Base-by-base conservation (phyloP, 192 early-diverging fungal genomes). In the Funneliformis mosseae region DNA sequence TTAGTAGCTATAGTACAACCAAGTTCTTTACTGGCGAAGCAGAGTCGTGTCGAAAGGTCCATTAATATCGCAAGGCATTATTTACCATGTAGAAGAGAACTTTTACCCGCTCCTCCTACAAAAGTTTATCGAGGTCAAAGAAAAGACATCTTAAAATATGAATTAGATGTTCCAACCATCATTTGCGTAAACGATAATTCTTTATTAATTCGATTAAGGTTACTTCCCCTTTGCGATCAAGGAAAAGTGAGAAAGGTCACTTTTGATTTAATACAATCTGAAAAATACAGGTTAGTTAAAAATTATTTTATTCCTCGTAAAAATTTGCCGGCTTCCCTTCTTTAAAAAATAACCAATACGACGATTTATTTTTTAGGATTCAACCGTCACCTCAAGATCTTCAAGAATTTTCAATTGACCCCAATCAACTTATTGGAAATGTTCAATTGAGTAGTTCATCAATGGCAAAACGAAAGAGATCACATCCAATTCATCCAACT, bases 41-140 rank as follows among this genome's bases (percentile, higher is more conserved):
- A 60, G 42, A 50, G 48, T 16, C 11, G 46, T 11, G 46, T 39
- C n/a, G 78, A 79, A 42, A 28, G n/a, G 39, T 23, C 46, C 4
- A 79, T 79, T 42, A 12, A 33, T 79, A 59, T 79, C 42, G 7
- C 18, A 11, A 42, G 78, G 60, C 69, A 79, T 79, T 79, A 79
- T 61, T 69, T 79, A 71, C 66, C 78, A 5, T 79, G 78, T 33
- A 69, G 50, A 12, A 41, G 78, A 50, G 78, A 79, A 46, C 45
- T 70, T 8, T 61, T 79, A 25, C 78, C 78, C 1, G 78, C 78
- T 8, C 78, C 78, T 23, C 78, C 78, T 23, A 79, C 78, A 23
- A 79, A 79, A 71, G 78, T 79, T 55, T 79, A 79, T 79, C 38
- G 55, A 46, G 78, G 78, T 71, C 67, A 79, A 71, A 14, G 78